These are phyloP conservation scores for Thraustochytrium striatum DNA, from an alignment of 352 stramenopile species.

Conservation along the genomic window DNA sequence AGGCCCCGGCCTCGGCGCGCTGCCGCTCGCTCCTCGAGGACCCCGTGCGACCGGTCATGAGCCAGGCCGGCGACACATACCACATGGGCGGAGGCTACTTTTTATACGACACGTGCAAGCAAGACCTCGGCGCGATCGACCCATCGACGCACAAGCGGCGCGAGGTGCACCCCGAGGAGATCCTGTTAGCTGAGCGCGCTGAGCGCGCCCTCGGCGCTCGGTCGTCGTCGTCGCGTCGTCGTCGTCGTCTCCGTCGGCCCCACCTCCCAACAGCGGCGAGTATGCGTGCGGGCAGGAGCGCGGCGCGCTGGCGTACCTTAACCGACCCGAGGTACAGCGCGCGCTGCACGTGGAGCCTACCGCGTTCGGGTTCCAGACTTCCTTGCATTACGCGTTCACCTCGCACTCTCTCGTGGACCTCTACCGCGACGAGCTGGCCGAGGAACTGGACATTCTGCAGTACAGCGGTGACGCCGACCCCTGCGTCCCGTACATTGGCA, in stretches of 20 bases:
- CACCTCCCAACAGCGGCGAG: background rate
- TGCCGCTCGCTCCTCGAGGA: slow-evolving; percentile 12
- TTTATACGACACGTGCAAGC: slow-evolving; percentile 18
- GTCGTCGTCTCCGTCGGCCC: background rate
- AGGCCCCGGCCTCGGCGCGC: background rate
- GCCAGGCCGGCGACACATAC: slow-evolving; percentile 27
- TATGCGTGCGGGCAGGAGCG: slow-evolving; percentile 35
- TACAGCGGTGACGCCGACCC: slow-evolving; percentile 28
- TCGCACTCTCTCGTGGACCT: background rate
- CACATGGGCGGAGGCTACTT: slow-evolving; percentile 41
- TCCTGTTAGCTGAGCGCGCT: background rate
- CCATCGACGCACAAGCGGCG: background rate
- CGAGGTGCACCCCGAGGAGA: background rate
- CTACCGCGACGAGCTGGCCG: background rate
- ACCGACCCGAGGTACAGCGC: background rate
- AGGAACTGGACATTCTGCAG: background rate
- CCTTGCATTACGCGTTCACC: slow-evolving; percentile 31
- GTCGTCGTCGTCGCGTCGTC: background rate
- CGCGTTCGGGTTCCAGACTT: background rate
- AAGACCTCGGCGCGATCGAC: background rate
- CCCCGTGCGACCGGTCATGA: background rate
- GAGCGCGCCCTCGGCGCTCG: background rate
- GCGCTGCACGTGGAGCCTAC: slow-evolving; percentile 13
- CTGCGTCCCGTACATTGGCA: slow-evolving; percentile 23
- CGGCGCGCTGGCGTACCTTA: background rate